Percentiles rank a stretch among this genome's conserved stretches.
These are phyloP conservation scores for Tolypocladium tropicale DNA, from an alignment of 2,329 filamentous ascomycete genomes.

Conservation along the genomic window DNA sequence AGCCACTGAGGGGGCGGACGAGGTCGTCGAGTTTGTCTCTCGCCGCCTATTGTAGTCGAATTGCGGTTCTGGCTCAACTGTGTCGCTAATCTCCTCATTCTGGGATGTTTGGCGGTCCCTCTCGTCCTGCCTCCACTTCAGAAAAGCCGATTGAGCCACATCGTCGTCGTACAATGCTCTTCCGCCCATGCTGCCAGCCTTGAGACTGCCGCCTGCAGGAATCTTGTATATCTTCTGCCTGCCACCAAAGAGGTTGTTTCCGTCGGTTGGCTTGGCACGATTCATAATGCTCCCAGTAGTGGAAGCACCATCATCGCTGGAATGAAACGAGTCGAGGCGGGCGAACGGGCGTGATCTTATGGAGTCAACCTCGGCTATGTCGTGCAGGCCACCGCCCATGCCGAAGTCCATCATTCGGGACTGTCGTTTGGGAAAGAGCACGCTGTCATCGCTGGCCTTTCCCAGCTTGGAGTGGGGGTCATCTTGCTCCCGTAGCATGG, in stretches of 20 bases:
- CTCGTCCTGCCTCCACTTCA: conserved; percentile 57
- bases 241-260: conserved; percentile 89
- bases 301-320: conserved; percentile 63
- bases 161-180: conserved; percentile 78
- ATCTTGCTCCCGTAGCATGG: conserved; percentile 92
- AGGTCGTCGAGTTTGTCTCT: conserved; percentile 79
- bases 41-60: conserved; percentile 63
- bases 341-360: conserved; percentile 52
- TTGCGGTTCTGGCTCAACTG: conserved; percentile 35
- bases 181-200: conserved; percentile 49
- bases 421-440: conserved; percentile 71
- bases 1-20: conserved; percentile 54
- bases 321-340: conserved; percentile 54
- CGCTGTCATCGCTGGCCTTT: conserved; percentile 92
- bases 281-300: conserved; percentile 67
- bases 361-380: conserved; percentile 88
- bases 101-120: conserved; percentile 40
- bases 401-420: conserved; percentile 70
- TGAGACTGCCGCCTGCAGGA: conserved; percentile 36
- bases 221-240: conserved; percentile 94
- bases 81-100: conserved; percentile 24
- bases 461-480: conserved; percentile 81
- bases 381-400: conserved; percentile 48
- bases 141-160: conserved; percentile 72
- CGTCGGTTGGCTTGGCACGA: conserved; percentile 71